Conservation (phyloP, 78 protist genomes). For the Diacronema lutheri region DNA sequence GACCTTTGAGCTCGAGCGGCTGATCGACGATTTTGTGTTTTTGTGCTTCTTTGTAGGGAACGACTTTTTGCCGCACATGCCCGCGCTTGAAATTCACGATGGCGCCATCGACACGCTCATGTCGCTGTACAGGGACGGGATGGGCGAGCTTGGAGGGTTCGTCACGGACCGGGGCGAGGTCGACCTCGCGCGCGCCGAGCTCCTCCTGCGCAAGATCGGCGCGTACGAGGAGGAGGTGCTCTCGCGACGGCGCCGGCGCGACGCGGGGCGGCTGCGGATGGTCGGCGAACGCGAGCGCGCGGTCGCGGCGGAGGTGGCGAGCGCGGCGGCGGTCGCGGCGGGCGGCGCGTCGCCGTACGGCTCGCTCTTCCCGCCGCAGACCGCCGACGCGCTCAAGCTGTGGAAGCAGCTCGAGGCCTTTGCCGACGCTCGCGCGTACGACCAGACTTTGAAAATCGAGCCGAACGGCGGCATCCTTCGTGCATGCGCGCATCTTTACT, state of each 20-base stretch:
- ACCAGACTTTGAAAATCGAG: no score
- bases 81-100: conserved; percentile 89
- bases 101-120: conserved; percentile 84
- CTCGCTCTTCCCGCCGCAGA: background rate
- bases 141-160: conserved; percentile 80
- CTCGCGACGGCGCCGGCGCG: background rate
- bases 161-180: conserved; percentile 72
- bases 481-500: no score
- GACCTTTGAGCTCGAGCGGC: conserved; percentile 80
- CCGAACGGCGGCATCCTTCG: no score
- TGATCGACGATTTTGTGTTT: conserved; percentile 95
- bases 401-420: background rate
- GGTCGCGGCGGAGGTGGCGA: background rate
- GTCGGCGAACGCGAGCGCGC: background rate
- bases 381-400: background rate
- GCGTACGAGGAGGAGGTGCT: background rate
- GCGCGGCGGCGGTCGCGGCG: background rate
- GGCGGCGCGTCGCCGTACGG: background rate
- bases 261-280: no score
- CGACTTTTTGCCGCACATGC: conserved; percentile 99
- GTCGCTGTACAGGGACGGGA: conserved; percentile 46
- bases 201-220: background rate
- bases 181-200: conserved; percentile 40
- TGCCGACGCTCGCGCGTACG: background rate
- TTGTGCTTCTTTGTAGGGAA: conserved; percentile 96